These are phyloP conservation scores for Lachnellula suecica DNA, from an alignment of 2,329 filamentous ascomycete species.

Conservation along the genomic window DNA sequence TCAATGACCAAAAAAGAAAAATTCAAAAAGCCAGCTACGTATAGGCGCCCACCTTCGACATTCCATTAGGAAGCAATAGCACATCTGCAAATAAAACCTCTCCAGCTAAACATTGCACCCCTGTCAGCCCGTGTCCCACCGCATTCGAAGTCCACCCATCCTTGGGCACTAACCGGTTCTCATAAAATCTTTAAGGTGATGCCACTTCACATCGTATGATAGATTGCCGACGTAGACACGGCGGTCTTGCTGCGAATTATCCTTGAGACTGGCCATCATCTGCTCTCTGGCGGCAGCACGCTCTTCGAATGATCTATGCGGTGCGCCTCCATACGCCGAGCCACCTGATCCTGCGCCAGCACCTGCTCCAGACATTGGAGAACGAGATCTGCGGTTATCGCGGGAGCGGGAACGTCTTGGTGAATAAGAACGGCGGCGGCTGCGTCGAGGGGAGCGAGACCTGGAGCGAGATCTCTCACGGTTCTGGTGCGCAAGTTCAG, in stretches of 20 bases:
- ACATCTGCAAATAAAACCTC: constrained; percentile 99
- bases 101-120: constrained; percentile 66
- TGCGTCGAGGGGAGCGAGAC: constrained; percentile 71
- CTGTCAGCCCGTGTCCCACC: constrained; percentile 39
- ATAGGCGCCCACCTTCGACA: constrained; percentile 99
- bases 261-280: constrained; percentile 93
- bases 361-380: constrained; percentile 75
- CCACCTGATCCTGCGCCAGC: constrained; percentile 70
- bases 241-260: constrained; percentile 96
- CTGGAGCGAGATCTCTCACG: constrained; percentile 85
- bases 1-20: constrained; percentile 61
- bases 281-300: constrained; percentile 81
- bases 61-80: constrained; percentile 99
- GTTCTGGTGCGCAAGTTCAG: constrained; percentile 46
- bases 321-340: constrained; percentile 62
- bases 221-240: constrained; percentile 99
- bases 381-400: constrained; percentile 74
- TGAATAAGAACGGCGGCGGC: constrained; percentile 57
- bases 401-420: constrained; percentile 65
- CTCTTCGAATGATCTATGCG: constrained; percentile 80
- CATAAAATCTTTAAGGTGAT: constrained; percentile 99
- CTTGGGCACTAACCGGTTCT: constrained; percentile 77
- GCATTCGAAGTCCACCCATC: constrained; percentile 11
- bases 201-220: constrained; percentile 99
- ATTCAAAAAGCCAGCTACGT: constrained; percentile 78